Conservation (phyloP, 1,284 basidiomycete genomes). For the Ganoderma resinaceum region DNA sequence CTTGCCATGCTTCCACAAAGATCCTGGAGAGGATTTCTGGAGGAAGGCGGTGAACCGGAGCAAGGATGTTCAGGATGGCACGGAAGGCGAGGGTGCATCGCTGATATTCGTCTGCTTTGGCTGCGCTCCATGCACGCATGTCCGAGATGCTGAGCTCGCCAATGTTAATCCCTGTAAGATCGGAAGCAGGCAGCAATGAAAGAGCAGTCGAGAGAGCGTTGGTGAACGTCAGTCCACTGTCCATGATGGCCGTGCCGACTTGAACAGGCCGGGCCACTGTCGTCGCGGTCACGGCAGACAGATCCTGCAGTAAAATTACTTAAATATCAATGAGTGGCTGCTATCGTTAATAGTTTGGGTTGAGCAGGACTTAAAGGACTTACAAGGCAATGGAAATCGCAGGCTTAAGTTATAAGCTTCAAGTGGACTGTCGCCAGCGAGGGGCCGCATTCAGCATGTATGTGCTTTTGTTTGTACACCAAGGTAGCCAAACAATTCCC, state of each 20-base stretch:
- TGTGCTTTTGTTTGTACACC: not conserved
- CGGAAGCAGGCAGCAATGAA: not conserved
- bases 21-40: not conserved
- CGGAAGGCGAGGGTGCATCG: not conserved
- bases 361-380: no score
- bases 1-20: not conserved
- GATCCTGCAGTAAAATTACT: not conserved
- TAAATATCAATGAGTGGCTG: no score
- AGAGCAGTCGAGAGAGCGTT: not conserved
- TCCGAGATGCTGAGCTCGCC: not conserved
- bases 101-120: not conserved
- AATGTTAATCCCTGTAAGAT: not conserved
- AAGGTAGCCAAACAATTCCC: not conserved
- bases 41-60: not conserved
- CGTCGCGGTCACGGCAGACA: not conserved
- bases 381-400: not conserved
- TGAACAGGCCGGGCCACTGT: no score
- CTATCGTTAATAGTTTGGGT: no score
- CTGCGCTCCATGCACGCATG: not conserved
- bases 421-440: no score
- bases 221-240: not conserved
- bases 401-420: no score
- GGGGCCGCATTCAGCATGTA: no score
- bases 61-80: not conserved
- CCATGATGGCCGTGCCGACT: no score